Evolutionary conservation across 257 asterid genomes (phyloP), one percentile per base, ranked within the genome.

Genomic region (Petunia axillaris): DNA sequence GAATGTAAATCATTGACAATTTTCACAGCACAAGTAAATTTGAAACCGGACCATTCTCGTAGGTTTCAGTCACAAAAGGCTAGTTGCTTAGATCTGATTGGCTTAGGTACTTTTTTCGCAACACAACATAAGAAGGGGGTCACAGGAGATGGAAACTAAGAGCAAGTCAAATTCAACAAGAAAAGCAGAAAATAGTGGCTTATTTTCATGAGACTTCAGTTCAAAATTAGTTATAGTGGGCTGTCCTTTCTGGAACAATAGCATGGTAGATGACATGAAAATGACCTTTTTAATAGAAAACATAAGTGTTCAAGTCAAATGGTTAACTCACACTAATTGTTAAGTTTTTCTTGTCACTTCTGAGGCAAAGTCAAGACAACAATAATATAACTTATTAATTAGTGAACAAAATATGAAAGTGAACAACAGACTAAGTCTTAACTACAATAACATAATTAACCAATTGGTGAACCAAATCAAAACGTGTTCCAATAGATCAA

Each of bases 221-320:
- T 10, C 15, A 52, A 4, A 52, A 44, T 43, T 16, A 44, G 8
- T 4, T 48, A 46, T 1, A n/a, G 57, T 37, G 48, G 8, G 55
- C 35, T 4, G 8, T 38, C 14, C 8, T 59, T 58, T 77, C 80
- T 70, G 75, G 79, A 85, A 62, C 78, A 75, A 10, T 25, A 11
- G 79, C 38, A 70, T 3, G 44, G 59, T 25, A 70, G 80, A 77
- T 50, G 76, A 81, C 50, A 53, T 71, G 82, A 79, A 75, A 74
- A 71, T 82, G 76, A 76, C 82, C 48, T 35, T 78, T 25, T 55
- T 68, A 74, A 52, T 79, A 66, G 7, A 35, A 73, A 77, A 40
- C 25, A 58, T 43, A 16, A 40, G 80, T 43, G 70, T 76, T 76
- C 1, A 76, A 59, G 57, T 65, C 50, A 77, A 59, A 77, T 59